Conservation (phyloP, 2,329 filamentous ascomycete species). For the Cryphonectria parasitica region DNA sequence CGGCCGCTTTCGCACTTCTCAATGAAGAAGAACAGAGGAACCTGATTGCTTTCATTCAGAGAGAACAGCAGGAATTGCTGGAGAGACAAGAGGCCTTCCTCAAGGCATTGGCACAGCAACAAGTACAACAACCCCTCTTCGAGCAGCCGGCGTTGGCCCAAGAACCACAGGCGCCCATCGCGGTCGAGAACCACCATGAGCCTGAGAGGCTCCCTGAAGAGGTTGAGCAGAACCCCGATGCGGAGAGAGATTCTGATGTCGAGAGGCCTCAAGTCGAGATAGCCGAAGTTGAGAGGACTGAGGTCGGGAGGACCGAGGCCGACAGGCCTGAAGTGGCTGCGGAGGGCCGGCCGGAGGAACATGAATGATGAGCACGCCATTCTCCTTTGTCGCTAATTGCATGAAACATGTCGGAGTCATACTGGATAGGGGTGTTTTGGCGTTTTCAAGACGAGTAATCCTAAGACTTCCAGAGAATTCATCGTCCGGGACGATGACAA, state of each 20-base stretch:
- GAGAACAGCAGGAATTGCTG: conserved; percentile 30
- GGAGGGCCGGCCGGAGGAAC: neutral
- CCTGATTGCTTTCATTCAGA: conserved; percentile 45
- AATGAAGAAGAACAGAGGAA: conserved; percentile 62
- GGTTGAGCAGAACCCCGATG: neutral
- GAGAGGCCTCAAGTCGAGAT: neutral
- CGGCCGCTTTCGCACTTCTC: conserved; percentile 61
- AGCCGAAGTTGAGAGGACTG: neutral
- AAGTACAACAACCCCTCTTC: conserved; percentile 12
- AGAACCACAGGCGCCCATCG: neutral
- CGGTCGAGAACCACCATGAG: neutral
- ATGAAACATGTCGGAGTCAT: neutral
- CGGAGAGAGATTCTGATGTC: neutral
- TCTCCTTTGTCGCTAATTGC: conserved; percentile 8
- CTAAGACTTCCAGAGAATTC: neutral
- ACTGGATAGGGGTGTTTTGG: conserved; percentile 4
- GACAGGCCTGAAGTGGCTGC: neutral
- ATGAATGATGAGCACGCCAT: neutral
- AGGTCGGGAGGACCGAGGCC: neutral
- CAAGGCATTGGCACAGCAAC: conserved; percentile 22
- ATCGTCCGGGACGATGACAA: neutral
- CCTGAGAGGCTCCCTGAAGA: neutral
- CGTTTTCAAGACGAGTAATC: conserved; percentile 6
- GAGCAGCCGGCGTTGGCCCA: neutral
- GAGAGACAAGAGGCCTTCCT: conserved; percentile 31